Percentiles rank a stretch among this genome's conserved stretches.
Conservation (phyloP, 352 stramenopile genomes). For the Peronospora belbahrii region DNA sequence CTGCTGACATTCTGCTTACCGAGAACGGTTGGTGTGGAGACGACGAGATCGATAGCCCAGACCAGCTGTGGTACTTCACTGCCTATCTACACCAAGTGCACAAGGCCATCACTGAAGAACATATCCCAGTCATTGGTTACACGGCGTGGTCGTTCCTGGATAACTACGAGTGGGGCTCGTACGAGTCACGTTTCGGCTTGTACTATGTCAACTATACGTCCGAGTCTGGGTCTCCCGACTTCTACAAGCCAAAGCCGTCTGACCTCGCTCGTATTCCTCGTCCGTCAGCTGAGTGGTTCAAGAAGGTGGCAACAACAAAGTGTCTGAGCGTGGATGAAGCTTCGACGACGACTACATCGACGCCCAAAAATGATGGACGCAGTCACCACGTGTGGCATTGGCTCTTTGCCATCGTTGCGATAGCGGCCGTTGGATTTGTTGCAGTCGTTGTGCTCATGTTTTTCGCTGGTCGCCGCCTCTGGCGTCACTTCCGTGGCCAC, state of each 20-base stretch:
- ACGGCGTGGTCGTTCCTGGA: conserved; percentile 19
- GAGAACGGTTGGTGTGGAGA: conserved; percentile 59
- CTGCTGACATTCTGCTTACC: conserved; percentile 36
- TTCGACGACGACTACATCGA: conserved; percentile 2
- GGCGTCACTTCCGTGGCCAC: conserved; percentile 20
- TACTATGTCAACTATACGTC: conserved; percentile 50
- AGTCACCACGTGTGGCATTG: conserved; percentile 21
- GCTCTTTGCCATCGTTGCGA: conserved; percentile 19
- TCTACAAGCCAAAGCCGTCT: conserved; percentile 11
- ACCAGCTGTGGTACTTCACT: conserved; percentile 30
- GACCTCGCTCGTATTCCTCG: conserved; percentile 32
- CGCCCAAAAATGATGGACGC: conserved; percentile 1
- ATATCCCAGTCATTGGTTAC: conserved; percentile 15
- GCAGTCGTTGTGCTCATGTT: conserved; percentile 17
- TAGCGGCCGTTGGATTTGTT: conserved; percentile 12
- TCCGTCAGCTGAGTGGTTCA: conserved; percentile 29
- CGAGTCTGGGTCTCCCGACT: conserved; percentile 12
- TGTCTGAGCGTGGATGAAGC: conserved; percentile 11
- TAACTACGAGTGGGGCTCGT: conserved; percentile 29
- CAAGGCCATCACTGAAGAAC: conserved; percentile 21
- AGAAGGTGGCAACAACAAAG: conserved; percentile 18
- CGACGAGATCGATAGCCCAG: conserved; percentile 34
- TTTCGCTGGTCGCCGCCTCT: conserved; percentile 14
- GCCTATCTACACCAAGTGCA: conserved; percentile 33
- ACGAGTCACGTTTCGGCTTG: conserved; percentile 35